A percentile compares a stretch with the other conserved stretches of the same genome.
Evolutionary conservation across 2,329 filamentous ascomycete species (phyloP).

Genomic region (Zymoseptoria pseudotritici): DNA sequence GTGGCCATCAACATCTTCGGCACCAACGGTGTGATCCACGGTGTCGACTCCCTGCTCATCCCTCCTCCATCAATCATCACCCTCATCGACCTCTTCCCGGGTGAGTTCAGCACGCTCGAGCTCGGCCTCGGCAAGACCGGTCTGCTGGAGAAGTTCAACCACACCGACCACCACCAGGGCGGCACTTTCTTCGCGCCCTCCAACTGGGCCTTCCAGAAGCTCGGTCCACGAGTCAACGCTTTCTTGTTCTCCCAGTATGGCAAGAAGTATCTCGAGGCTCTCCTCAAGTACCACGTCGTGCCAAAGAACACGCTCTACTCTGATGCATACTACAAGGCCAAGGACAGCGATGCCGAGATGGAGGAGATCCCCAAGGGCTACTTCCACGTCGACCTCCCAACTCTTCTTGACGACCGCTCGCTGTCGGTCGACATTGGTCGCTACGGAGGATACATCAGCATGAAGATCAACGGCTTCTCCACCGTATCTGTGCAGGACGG

Average conservation of each 20-base stretch:
- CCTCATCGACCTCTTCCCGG: slow-evolving; percentile 59
- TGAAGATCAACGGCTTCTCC: slow-evolving; percentile 68
- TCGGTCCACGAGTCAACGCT: slow-evolving; percentile 66
- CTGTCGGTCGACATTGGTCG: slow-evolving; percentile 64
- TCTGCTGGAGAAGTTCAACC: slow-evolving; percentile 53
- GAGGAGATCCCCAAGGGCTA: slow-evolving; percentile 39
- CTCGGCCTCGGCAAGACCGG: slow-evolving; percentile 69
- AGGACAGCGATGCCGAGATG: slow-evolving; percentile 18
- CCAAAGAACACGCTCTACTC: slow-evolving; percentile 72
- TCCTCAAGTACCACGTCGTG: slow-evolving; percentile 73
- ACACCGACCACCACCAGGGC: slow-evolving; percentile 50
- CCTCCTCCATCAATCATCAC: slow-evolving; percentile 61
- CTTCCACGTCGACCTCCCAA: slow-evolving; percentile 64
- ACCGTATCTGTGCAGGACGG: slow-evolving; percentile 61
- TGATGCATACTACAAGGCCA: slow-evolving; percentile 63
- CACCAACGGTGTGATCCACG: slow-evolving; percentile 76
- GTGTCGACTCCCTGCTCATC: slow-evolving; percentile 64
- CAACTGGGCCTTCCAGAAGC: slow-evolving; percentile 70
- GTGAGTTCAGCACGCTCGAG: slow-evolving; percentile 69
- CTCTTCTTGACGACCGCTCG: slow-evolving; percentile 58
- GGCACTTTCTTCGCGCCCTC: slow-evolving; percentile 74
- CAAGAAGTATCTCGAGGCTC: slow-evolving; percentile 64
- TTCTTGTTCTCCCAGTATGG: slow-evolving; percentile 79
- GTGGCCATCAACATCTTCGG: slow-evolving; percentile 63
- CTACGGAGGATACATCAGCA: slow-evolving; percentile 59